Evolutionary conservation across 495 filamentous ascomycete genomes (phyloP), one percentile per base, ranked within the genome.

Genomic region (Astrothelium macrocarpum): DNA sequence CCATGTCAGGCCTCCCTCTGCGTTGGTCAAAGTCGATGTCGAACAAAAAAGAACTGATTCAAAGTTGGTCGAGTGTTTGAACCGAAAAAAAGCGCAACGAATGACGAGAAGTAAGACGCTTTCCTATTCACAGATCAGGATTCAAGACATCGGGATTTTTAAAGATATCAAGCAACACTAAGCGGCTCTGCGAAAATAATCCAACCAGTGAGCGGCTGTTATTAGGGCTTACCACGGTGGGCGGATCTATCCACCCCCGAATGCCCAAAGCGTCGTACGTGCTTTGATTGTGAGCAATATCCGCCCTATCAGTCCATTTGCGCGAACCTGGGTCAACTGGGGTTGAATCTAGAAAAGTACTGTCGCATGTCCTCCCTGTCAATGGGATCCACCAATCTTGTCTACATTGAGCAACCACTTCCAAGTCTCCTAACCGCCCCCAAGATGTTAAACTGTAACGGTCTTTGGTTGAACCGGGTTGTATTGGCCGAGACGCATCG

Each of bases 361-460:
- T 28, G 7, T 9, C 20, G 25, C 49, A 56, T 26, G 23, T 29
- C 25, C 7, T 56, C 16, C 5, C 49, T 25, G 2, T 2, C 25
- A n/a, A 29, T 56, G 49, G 25, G 25, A 5, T 20, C 23, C 49
- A 56, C 49, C 49, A 56, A 56, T 56, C 49, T 56, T 29, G 49
- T 29, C 25, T 56, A 25, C 20, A 28, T 26, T 29, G 25, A 56
- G 49, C 49, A 29, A 56, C 25, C 20, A 16, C 10, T 56, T 20
- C 49, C 49, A 26, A 29, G n/a, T 9, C 3, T 26, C 25, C 23
- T 56, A 56, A 29, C 49, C 49, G 49, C 49, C 49, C 49, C 49
- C 49, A 56, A 56, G 20, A 28, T 28, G 49, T 25, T 26, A 56
- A 56, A 56, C 49, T 56, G 49, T 16, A 56, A 56, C 49, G 49